These are phyloP conservation scores for Dentipellis sp. DNA, from an alignment of 768 basidiomycete genomes.

Conservation along the genomic window DNA sequence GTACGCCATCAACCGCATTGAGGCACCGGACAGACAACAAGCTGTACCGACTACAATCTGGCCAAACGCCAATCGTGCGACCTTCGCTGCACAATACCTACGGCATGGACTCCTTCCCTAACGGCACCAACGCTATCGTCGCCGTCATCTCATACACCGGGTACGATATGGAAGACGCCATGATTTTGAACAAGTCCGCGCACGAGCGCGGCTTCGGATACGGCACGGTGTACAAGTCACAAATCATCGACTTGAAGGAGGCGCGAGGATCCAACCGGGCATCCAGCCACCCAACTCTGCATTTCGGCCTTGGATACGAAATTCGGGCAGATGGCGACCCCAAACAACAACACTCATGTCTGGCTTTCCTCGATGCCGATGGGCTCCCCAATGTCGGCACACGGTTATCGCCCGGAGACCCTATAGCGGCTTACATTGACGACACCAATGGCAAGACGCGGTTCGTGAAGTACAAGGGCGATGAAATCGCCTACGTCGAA, in stretches of 20 bases:
- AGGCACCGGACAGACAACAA: constrained; percentile 96
- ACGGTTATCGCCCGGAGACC: constrained; percentile 62
- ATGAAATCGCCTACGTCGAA: constrained; percentile 85
- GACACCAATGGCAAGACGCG: constrained; percentile 75
- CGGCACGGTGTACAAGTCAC: constrained; percentile 93
- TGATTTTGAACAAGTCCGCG: constrained; percentile 98
- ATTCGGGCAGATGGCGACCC: constrained; percentile 45
- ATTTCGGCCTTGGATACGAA: constrained; percentile 84
- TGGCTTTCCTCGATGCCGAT: constrained; percentile 62
- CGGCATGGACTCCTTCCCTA: constrained; percentile 98
- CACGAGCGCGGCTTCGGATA: constrained; percentile 98
- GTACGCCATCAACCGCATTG: constrained; percentile 89
- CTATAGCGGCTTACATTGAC: constrained; percentile 81
- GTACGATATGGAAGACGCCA: constrained; percentile 99
- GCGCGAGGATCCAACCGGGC: constrained; percentile 57
- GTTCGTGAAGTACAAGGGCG: constrained; percentile 93
- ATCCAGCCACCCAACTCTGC: constrained; percentile 53
- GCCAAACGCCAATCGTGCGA: constrained; percentile 91
- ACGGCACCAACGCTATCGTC: constrained; percentile 95
- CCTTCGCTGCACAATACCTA: constrained; percentile 88
- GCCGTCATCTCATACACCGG: constrained; percentile 99
- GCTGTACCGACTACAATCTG: constrained; percentile 90
- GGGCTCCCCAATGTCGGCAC: constrained; percentile 78
- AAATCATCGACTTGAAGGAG: constrained; percentile 84
- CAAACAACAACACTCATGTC: constrained; percentile 29